These are phyloP conservation scores for Epithemia pelagica DNA, from an alignment of 108 stramenopile species.

Conservation along the genomic window DNA sequence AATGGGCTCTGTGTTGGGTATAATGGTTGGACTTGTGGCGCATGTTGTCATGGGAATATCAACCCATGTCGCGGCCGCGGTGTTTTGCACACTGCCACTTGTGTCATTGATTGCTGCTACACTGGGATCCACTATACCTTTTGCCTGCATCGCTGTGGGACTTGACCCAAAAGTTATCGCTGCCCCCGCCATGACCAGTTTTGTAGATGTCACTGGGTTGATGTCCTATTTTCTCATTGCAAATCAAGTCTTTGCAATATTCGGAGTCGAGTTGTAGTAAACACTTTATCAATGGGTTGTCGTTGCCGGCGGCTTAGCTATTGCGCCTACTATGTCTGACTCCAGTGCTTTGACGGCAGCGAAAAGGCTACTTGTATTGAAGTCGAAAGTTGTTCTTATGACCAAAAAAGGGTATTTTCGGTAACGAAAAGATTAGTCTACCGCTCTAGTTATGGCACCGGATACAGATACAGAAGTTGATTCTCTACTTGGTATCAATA, in stretches of 20 bases:
- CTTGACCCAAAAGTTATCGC: slow-evolving; percentile 82
- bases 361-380: too few species aligned
- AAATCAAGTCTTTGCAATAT: slow-evolving; percentile 61
- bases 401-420: too few species aligned
- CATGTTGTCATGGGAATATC: slow-evolving; percentile 79
- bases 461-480: too few species aligned
- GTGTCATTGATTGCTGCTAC: slow-evolving; percentile 75
- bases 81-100: slow-evolving; percentile 68
- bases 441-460: too few species aligned
- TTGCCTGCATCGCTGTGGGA: slow-evolving; percentile 60
- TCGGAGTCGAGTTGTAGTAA: slow-evolving; percentile 62
- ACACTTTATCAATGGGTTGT: too few species aligned
- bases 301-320: too few species aligned
- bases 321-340: too few species aligned
- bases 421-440: too few species aligned
- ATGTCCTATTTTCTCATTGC: slow-evolving; percentile 84
- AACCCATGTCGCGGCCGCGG: slow-evolving; percentile 61
- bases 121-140: slow-evolving; percentile 71
- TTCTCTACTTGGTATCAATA: not conserved
- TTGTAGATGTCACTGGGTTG: slow-evolving; percentile 84
- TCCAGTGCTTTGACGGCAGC: too few species aligned
- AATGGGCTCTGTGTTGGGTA: slow-evolving; percentile 58
- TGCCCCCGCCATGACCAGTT: slow-evolving; percentile 86
- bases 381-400: too few species aligned
- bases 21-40: slow-evolving; percentile 58